Evolutionary conservation across 371 early-diverging fungal species (phyloP).

Genomic region (Circinella minor): DNA sequence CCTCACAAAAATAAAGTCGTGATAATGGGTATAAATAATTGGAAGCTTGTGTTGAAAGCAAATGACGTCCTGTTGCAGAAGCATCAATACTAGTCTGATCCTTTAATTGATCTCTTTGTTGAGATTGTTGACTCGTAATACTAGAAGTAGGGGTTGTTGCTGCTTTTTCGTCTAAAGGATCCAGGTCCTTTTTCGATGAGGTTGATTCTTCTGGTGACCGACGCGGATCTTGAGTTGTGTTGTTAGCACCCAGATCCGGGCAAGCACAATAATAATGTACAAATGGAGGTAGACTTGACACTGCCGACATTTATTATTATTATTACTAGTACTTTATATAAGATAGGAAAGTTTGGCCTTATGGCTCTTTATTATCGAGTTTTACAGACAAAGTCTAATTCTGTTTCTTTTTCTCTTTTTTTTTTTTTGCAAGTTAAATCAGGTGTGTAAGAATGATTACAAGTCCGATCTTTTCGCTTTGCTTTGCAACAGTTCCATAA

Average conservation of each 20-base stretch:
- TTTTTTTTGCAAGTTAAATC: too few species aligned
- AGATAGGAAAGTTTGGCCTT: too few species aligned
- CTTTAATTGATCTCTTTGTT: slow-evolving; percentile 11
- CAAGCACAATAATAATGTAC: slow-evolving; percentile 59
- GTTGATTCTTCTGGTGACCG: slow-evolving; percentile 10
- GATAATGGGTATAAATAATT: slow-evolving; percentile 66
- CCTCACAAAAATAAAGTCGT: slow-evolving; percentile 86
- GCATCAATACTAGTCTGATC: slow-evolving; percentile 15
- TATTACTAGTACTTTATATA: too few species aligned
- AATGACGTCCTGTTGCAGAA: slow-evolving; percentile 37
- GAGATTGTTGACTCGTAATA: neutral
- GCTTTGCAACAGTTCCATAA: too few species aligned
- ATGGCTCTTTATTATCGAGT: too few species aligned
- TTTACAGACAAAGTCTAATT: too few species aligned
- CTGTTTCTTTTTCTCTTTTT: too few species aligned
- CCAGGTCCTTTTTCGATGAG: slow-evolving; percentile 7
- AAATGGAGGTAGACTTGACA: slow-evolving; percentile 33
- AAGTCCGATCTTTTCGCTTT: too few species aligned
- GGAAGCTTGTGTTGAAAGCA: slow-evolving; percentile 41
- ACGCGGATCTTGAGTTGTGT: slow-evolving; percentile 5
- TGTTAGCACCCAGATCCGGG: slow-evolving; percentile 25
- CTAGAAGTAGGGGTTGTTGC: slow-evolving; percentile 7
- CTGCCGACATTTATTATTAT: neutral
- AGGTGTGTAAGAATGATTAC: too few species aligned
- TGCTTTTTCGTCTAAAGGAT: neutral